A percentile compares a stretch with the other conserved stretches of the same genome.
Conservation (phyloP, 2,329 filamentous ascomycete genomes). For the Apiospora phragmitis region DNA sequence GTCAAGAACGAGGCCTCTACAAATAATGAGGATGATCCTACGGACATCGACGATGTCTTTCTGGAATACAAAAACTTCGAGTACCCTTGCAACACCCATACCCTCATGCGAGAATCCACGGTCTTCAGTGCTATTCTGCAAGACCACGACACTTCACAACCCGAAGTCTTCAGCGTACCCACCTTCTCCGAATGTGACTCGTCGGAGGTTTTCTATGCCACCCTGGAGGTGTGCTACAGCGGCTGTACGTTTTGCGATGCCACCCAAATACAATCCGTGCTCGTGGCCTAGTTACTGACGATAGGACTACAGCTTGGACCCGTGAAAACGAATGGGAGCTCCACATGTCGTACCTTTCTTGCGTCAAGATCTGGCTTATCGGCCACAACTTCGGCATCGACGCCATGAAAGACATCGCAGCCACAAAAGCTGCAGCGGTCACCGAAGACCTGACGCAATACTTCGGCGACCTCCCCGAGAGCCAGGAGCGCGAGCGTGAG, state of each 20-base stretch:
- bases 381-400: constrained; percentile 1
- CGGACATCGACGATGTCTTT: background rate
- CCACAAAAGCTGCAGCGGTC: background rate
- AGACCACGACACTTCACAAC: background rate
- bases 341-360: background rate
- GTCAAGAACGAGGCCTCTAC: background rate
- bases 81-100: background rate
- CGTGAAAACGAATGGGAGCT: background rate
- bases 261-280: background rate
- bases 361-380: constrained; percentile 9
- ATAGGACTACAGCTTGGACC: background rate
- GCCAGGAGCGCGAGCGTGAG: background rate
- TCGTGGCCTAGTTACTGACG: background rate
- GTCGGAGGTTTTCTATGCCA: background rate
- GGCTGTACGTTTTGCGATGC: background rate
- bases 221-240: constrained; percentile 3
- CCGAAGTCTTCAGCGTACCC: background rate
- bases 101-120: background rate
- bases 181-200: background rate
- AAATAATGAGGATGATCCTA: background rate
- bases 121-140: background rate
- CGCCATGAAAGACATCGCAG: background rate
- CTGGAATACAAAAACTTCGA: background rate
- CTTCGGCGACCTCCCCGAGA: background rate
- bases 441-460: background rate